Evolutionary conservation across 169 alveolate species (phyloP).

Genomic region (Babesia ovata): DNA sequence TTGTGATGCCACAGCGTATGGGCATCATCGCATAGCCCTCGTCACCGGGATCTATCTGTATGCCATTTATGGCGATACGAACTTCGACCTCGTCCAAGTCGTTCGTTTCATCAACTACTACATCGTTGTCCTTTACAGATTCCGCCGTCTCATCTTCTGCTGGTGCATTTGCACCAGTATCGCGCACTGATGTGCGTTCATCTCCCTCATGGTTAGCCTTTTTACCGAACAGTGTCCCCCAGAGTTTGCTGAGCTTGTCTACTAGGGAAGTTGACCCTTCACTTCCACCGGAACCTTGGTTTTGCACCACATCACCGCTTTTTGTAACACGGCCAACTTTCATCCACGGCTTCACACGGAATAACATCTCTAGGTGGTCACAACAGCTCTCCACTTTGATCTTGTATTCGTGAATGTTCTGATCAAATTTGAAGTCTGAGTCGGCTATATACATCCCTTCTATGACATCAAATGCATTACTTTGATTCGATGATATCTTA

Average conservation of each 20-base stretch:
- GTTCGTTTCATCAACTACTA: no score
- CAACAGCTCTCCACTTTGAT: constrained; percentile 25
- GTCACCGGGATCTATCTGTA: constrained; percentile 8
- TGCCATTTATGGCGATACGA: constrained; percentile 24
- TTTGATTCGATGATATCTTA: no score
- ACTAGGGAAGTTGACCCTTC: background rate
- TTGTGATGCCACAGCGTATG: constrained; percentile 44
- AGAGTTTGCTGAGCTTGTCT: background rate
- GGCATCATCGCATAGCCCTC: constrained; percentile 22
- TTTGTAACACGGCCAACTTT: background rate
- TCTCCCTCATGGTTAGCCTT: no score
- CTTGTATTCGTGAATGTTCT: constrained; percentile 15
- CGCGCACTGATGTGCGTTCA: no score
- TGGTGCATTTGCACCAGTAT: no score
- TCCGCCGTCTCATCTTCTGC: no score
- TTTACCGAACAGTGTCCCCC: background rate
- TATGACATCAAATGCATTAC: no score
- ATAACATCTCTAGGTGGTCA: constrained; percentile 18
- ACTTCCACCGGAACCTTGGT: background rate
- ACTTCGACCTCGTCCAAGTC: constrained; percentile 1
- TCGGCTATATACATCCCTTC: constrained; percentile 40
- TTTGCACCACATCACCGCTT: background rate
- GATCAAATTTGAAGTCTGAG: constrained; percentile 22
- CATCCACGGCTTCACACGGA: constrained; percentile 51
- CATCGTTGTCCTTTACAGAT: no score